Conservation (phyloP, 306 rosid genomes). For the Casuarina cunninghamiana region DNA sequence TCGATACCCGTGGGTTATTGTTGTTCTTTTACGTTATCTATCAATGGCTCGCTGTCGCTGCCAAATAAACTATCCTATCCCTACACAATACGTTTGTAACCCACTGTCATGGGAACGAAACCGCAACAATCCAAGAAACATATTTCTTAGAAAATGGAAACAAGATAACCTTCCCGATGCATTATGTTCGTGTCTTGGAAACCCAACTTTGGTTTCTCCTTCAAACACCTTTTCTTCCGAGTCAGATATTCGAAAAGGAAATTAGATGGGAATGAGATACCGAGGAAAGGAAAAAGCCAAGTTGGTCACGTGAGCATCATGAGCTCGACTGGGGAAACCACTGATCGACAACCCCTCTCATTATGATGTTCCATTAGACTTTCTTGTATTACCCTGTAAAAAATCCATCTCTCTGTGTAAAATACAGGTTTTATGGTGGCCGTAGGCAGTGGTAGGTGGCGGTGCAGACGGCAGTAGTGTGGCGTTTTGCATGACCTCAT, state of each 20-base stretch:
- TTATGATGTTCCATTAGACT: constrained; percentile 24
- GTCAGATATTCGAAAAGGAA: background rate
- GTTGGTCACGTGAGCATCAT: constrained; percentile 26
- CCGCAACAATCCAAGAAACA: constrained; percentile 24
- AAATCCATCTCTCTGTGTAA: too few species aligned
- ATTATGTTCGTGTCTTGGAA: background rate
- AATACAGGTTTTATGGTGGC: background rate
- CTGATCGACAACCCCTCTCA: constrained; percentile 6
- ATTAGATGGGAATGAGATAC: background rate
- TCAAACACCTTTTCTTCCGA: background rate
- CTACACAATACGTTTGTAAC: constrained; percentile 30
- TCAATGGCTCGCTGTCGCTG: background rate
- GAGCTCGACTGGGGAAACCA: constrained; percentile 9
- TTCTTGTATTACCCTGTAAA: background rate
- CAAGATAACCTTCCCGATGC: constrained; percentile 28
- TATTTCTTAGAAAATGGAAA: background rate
- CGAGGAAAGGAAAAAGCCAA: background rate
- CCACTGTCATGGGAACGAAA: constrained; percentile 4
- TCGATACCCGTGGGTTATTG: constrained; percentile 21
- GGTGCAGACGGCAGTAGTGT: constrained; percentile 1
- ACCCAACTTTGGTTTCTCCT: too few species aligned
- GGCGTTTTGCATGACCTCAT: background rate
- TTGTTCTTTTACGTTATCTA: background rate
- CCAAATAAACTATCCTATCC: constrained; percentile 26
- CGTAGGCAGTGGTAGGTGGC: background rate